These are phyloP conservation scores for Mycosphaerella sp. DNA, from an alignment of 2,329 filamentous ascomycete genomes.

Conservation along the genomic window DNA sequence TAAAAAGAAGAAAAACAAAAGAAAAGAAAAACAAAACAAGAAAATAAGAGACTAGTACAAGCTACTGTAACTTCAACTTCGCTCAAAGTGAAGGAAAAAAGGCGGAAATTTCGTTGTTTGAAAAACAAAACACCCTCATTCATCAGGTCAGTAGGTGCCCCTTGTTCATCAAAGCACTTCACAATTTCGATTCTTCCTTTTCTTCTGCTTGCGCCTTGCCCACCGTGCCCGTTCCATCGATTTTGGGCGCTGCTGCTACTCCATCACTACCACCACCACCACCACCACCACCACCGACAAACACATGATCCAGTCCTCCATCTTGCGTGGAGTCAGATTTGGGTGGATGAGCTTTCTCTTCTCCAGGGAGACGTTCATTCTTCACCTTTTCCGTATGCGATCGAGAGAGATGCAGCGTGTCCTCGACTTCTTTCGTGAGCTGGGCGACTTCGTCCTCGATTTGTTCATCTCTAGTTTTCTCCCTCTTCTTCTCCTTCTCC, in stretches of 20 bases:
- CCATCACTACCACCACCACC: background rate
- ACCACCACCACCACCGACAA: conserved; percentile 1
- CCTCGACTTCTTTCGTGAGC: conserved; percentile 53
- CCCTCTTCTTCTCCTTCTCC: conserved; percentile 20
- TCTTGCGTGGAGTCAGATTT: conserved; percentile 1
- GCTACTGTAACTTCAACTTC: too few relatives aligned
- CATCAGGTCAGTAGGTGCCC: too few relatives aligned
- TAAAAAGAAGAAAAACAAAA: too few relatives aligned
- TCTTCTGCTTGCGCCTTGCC: background rate
- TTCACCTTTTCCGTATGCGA: conserved; percentile 38
- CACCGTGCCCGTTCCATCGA: conserved; percentile 1
- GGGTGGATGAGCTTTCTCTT: background rate
- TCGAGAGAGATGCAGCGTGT: conserved; percentile 46
- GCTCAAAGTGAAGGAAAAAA: too few relatives aligned
- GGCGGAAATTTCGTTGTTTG: too few relatives aligned
- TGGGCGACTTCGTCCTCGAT: conserved; percentile 54
- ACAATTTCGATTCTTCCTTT: conserved; percentile 5
- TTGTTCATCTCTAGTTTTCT: conserved; percentile 48
- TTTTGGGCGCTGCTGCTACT: conserved; percentile 3
- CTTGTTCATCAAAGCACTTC: background rate
- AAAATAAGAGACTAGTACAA: too few relatives aligned
- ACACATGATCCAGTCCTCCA: conserved; percentile 10
- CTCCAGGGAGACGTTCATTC: conserved; percentile 14
- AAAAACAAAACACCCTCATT: too few relatives aligned
- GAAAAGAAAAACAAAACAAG: too few relatives aligned